Evolutionary conservation across 192 early-diverging fungal species (phyloP), one percentile per base, ranked within the genome.

Genomic region (Allomyces macrogynus): DNA sequence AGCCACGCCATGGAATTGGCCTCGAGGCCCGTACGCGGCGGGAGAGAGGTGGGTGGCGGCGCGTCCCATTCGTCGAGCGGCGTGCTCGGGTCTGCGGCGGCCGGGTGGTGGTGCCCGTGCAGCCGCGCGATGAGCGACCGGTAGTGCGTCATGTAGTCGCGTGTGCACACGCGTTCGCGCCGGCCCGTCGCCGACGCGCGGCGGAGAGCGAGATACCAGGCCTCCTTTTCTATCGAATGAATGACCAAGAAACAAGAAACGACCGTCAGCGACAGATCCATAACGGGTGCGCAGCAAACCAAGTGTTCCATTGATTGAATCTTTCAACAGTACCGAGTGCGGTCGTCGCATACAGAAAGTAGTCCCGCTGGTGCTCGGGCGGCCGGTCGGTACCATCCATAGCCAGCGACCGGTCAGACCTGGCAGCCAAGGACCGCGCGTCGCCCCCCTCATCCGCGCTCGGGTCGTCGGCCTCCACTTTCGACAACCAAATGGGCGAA

Each of bases 171-270:
- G n/a, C 66, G 22, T 60, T 77, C 76, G n/a, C 70, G 64, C 27
- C 20, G 14, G 24, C 62, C 62, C 3, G 62, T 62, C 27, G 27
- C 62, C 22, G 84, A 77, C 61, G 84, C 87, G 68, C 86, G 83
- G 60, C 83, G 70, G 26, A 95, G 75, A 14, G 89, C 86, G 74
- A 92, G 84, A 63, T 87, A 89, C 84, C 90, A 92, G 69, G 89
- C 88, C 70, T 95, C 92, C 71, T 95, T 95, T 54, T 91, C 88
- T 20, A 75, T 73, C 24, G 76, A 57, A 20, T n/a, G n/a, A n/a
- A n/a, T 40, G 32, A 40, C 32, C 32, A 40, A 40, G 4, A n/a
- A n/a, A n/a, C n/a, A n/a, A n/a, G n/a, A 7, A 40, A 2, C 32
- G 32, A 40, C 32, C 32, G 32, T 40, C 32, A 40, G 32, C 32